These are phyloP conservation scores for Trypanosoma melophagium DNA, from an alignment of 208 protist genomes.

Conservation along the genomic window DNA sequence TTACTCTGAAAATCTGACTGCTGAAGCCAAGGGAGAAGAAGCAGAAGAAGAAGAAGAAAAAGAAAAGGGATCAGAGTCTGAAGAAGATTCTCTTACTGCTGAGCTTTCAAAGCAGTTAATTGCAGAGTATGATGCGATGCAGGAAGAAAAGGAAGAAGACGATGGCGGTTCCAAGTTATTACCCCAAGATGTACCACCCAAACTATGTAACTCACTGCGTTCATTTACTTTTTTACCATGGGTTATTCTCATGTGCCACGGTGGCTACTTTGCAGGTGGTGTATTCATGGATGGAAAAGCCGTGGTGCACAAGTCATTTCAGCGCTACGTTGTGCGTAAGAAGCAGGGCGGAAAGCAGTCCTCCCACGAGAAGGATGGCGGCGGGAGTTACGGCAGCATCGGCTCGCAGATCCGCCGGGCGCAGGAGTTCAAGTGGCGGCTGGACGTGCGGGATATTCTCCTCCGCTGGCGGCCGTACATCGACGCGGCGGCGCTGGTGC, in stretches of 20 bases:
- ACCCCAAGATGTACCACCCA: constrained; percentile 31
- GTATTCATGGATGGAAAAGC: constrained; percentile 60
- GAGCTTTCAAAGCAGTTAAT: constrained; percentile 71
- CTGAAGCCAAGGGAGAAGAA: constrained; percentile 12
- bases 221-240: constrained; percentile 43
- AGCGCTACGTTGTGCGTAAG: constrained; percentile 91
- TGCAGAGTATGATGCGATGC: constrained; percentile 53
- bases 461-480: constrained; percentile 75
- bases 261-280: constrained; percentile 88
- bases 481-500: constrained; percentile 63
- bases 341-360: constrained; percentile 92
- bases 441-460: constrained; percentile 78
- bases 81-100: constrained; percentile 15
- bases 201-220: constrained; percentile 36
- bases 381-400: constrained; percentile 70
- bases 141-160: constrained; percentile 51
- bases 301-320: constrained; percentile 82
- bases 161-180: constrained; percentile 26
- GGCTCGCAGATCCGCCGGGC: constrained; percentile 85
- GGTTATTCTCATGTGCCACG: constrained; percentile 86
- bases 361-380: constrained; percentile 69
- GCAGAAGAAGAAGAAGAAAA: constrained; percentile 21
- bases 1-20: neutral
- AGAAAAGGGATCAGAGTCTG: constrained; percentile 3
- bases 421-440: constrained; percentile 84